These are phyloP conservation scores for Coniochaeta sp. DNA, from an alignment of 2,329 filamentous ascomycete genomes.

Conservation along the genomic window DNA sequence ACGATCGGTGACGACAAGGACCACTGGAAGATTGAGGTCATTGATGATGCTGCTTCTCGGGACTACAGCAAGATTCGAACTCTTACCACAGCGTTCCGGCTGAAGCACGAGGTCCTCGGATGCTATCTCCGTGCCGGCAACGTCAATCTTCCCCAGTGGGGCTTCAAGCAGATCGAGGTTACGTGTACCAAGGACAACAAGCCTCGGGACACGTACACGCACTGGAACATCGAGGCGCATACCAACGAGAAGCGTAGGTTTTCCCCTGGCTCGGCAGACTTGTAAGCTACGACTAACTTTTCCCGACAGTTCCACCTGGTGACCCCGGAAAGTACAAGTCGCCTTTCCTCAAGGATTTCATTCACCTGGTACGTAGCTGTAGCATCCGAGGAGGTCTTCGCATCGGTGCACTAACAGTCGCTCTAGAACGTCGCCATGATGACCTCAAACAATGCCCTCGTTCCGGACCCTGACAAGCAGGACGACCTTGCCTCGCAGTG, in stretches of 20 bases:
- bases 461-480: constrained; percentile 97
- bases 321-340: constrained; percentile 92
- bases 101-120: constrained; percentile 72
- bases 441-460: constrained; percentile 98
- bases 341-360: constrained; percentile 94
- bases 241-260: constrained; percentile 78
- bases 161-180: constrained; percentile 98
- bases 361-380: constrained; percentile 48
- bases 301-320: constrained; percentile 68
- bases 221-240: constrained; percentile 98
- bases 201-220: constrained; percentile 86
- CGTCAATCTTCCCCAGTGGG: constrained; percentile 95
- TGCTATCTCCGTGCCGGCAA: constrained; percentile 96
- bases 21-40: constrained; percentile 90
- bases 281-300: constrained; percentile 20
- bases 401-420: constrained; percentile 1
- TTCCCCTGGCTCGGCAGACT: not conserved
- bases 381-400: not conserved
- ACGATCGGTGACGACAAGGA: constrained; percentile 97
- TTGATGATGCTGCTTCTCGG: constrained; percentile 79
- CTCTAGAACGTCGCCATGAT: constrained; percentile 92
- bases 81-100: constrained; percentile 84
- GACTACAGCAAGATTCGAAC: constrained; percentile 83
- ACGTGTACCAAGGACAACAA: constrained; percentile 93
- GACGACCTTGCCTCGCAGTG: constrained; percentile 93